Base-by-base conservation (phyloP, 2,329 filamentous ascomycete species). In the Phyllosticta citribraziliensis region DNA sequence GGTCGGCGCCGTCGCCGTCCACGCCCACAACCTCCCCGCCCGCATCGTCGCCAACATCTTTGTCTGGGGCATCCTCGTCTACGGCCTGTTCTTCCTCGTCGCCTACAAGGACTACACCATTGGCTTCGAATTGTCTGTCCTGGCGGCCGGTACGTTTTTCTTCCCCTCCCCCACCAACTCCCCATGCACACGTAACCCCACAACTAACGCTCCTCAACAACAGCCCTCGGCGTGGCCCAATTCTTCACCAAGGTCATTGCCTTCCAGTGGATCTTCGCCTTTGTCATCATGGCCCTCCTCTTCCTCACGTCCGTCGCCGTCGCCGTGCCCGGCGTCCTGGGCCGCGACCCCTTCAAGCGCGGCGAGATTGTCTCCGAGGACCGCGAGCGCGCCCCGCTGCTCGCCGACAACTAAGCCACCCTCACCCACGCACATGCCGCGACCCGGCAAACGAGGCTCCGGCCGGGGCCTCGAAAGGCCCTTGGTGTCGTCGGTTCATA, bases 231-330 rank as follows among this genome's bases (percentile, higher is more conserved):
- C 12, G 84, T 94, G 17, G 82, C 84, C 14, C 91, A 96, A 73
- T 86, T 95, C 76, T 77, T 85, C 57, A 80, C 82, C 68, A 85
- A 91, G 71, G 74, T 87, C 63, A 80, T 95, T 66, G 88, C 89
- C 6, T 79, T 96, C 65, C 91, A 96, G 76, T 96, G 91, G 91
- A 93, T 95, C 74, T 96, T 96, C 72, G 88, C 91, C 35, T 94
- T 95, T 70, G 79, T 85, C 64, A 91, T 96, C 72, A 91, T 93
- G 80, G 83, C 80, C 0, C 71, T 89, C 25, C 82, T 95, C 58
- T 88, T 94, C 71, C 72, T 91, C 20, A 75, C 84, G 19, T 90
- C 88, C 1, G 68, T 89, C 2, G 74, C 81, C 17, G 78, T 91
- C 58, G 87, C 84, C 2, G 74, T 88, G 35, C 87, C 88, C 0